Percentiles rank a stretch among this genome's conserved stretches.
phyloP scores from a whole-genome alignment of 2,329 filamentous ascomycete species.

The Botrytis fabae region DNA sequence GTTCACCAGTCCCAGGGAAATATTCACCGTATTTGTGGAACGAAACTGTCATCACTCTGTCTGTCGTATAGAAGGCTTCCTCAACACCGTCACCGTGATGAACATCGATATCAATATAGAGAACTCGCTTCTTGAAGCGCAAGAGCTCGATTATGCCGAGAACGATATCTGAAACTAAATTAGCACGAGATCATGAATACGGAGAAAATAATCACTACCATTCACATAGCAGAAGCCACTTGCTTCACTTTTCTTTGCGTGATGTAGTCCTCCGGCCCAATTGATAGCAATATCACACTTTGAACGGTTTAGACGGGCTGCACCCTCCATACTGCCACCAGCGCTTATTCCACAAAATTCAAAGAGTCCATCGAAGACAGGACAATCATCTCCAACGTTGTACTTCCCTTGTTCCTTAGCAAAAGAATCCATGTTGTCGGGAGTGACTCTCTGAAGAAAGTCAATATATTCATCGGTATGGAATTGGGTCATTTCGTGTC shows the following conservation, averaged over 20 bases:
- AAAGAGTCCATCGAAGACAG: conserved; percentile 96
- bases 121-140: conserved; percentile 86
- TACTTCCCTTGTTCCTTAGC: conserved; percentile 88
- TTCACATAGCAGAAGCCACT: conserved; percentile 99
- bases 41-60: conserved; percentile 88
- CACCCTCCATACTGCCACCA: conserved; percentile 90
- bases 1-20: conserved; percentile 88
- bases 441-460: conserved; percentile 91
- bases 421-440: conserved; percentile 96
- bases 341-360: conserved; percentile 95
- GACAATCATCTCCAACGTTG: conserved; percentile 95
- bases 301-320: conserved; percentile 81
- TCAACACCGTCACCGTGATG: conserved; percentile 93
- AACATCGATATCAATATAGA: conserved; percentile 96
- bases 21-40: conserved; percentile 98
- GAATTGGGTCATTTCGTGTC: conserved; percentile 89
- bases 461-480: conserved; percentile 96
- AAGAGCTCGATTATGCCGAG: conserved; percentile 91
- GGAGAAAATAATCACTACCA: conserved; percentile 53
- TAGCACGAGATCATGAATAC: conserved; percentile 37
- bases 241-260: conserved; percentile 95
- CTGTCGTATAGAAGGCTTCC: conserved; percentile 89
- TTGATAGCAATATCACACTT: conserved; percentile 98
- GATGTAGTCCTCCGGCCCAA: conserved; percentile 95
- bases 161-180: conserved; percentile 76